phyloP scores from a whole-genome alignment of 352 stramenopile species.

The Globisporangium okanoganense region DNA sequence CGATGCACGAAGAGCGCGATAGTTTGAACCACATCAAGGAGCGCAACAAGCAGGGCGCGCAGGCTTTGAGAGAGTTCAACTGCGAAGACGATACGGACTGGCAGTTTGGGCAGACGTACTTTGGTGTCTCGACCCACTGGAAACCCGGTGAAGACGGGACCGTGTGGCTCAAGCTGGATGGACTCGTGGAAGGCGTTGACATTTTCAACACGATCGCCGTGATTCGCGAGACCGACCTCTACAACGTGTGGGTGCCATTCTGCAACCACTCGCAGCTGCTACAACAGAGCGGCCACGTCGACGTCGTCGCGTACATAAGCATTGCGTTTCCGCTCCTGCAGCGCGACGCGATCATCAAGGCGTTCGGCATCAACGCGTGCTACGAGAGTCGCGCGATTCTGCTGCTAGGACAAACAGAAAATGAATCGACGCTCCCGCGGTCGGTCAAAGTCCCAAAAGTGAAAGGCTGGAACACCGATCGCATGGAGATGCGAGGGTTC shows the following conservation, averaged over 20 bases:
- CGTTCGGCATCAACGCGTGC: constrained; percentile 74
- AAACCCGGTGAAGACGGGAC: constrained; percentile 71
- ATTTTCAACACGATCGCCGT: constrained; percentile 82
- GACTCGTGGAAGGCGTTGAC: constrained; percentile 69
- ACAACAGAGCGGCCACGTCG: constrained; percentile 42
- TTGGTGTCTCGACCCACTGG: constrained; percentile 76
- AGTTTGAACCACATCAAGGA: constrained; percentile 54
- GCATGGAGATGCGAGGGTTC: constrained; percentile 71
- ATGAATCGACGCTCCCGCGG: constrained; percentile 25
- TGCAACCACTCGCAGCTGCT: constrained; percentile 66
- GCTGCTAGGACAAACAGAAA: constrained; percentile 55
- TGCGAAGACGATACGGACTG: constrained; percentile 58
- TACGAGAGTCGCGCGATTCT: constrained; percentile 75
- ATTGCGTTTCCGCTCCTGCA: constrained; percentile 72
- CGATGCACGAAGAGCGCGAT: constrained; percentile 54
- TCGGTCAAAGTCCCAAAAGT: constrained; percentile 43
- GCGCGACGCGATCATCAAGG: constrained; percentile 62
- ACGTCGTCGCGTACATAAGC: constrained; percentile 63
- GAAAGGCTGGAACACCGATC: constrained; percentile 68
- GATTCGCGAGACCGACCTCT: constrained; percentile 80
- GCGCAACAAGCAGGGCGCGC: constrained; percentile 37
- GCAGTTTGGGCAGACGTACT: constrained; percentile 73
- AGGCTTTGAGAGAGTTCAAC: constrained; percentile 69
- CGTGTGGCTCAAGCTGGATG: constrained; percentile 80
- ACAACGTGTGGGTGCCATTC: constrained; percentile 68